A percentile compares a stretch with the other conserved stretches of the same genome.
phyloP scores from a whole-genome alignment of 2,329 filamentous ascomycete genomes.

The Diaporthe destruens region DNA sequence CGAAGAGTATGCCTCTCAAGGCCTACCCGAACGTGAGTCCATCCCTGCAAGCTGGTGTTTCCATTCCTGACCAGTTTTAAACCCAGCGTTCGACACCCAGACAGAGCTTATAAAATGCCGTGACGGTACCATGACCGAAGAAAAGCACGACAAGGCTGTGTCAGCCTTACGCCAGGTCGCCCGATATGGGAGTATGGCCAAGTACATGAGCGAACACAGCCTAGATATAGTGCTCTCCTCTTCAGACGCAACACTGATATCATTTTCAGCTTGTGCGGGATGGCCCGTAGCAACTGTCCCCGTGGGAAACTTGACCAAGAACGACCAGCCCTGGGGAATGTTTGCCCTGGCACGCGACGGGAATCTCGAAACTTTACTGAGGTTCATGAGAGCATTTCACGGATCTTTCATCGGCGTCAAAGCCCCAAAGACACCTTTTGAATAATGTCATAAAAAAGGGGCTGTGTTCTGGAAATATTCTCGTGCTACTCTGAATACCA shows the following conservation, averaged over 20 bases:
- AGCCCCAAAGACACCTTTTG: constrained; percentile 13
- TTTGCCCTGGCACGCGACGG: constrained; percentile 45
- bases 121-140: constrained; percentile 39
- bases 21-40: constrained; percentile 44
- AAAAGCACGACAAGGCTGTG: constrained; percentile 36
- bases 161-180: constrained; percentile 36
- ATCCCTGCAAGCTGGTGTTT: too few relatives aligned
- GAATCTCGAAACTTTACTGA: constrained; percentile 44
- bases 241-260: constrained; percentile 43
- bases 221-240: constrained; percentile 44
- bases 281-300: constrained; percentile 48
- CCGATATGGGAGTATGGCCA: constrained; percentile 38
- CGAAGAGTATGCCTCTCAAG: constrained; percentile 41
- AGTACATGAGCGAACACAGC: constrained; percentile 36
- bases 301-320: constrained; percentile 44
- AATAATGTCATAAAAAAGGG: not conserved
- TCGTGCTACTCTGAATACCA: too few relatives aligned
- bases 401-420: not conserved
- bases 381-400: constrained; percentile 45
- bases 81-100: constrained; percentile 38
- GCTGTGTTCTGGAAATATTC: too few relatives aligned
- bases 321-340: constrained; percentile 47
- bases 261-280: constrained; percentile 44
- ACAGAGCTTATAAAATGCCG: constrained; percentile 40
- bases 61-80: not conserved